phyloP scores from a whole-genome alignment of 768 basidiomycete genomes.

The Hygrophorus pudorinus region DNA sequence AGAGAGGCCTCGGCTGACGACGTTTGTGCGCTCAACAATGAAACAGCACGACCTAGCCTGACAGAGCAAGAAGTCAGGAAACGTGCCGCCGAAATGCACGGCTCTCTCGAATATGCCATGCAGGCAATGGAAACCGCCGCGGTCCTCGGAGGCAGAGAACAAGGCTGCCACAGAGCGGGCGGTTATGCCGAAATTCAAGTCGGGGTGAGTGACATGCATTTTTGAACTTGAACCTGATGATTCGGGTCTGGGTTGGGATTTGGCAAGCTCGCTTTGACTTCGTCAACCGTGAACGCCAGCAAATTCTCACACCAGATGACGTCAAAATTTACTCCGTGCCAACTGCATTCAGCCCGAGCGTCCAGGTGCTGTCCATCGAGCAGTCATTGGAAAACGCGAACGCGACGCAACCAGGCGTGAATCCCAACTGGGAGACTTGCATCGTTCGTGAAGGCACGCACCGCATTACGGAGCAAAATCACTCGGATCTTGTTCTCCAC shows the following conservation, averaged over 20 bases:
- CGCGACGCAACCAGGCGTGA: constrained; percentile 1
- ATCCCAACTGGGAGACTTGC: constrained; percentile 13
- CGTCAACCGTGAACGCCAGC: no score
- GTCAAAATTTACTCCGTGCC: constrained; percentile 10
- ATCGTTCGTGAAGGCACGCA: constrained; percentile 8
- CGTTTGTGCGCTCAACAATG: constrained; percentile 7
- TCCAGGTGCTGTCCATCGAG: constrained; percentile 10
- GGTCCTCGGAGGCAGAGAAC: constrained; percentile 8
- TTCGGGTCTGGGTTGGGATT: constrained; percentile 11
- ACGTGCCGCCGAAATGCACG: constrained; percentile 6
- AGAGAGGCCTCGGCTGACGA: constrained; percentile 4
- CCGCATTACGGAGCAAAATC: constrained; percentile 8
- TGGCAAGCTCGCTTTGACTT: constrained; percentile 9
- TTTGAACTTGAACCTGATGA: constrained; percentile 8
- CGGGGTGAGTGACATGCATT: constrained; percentile 6
- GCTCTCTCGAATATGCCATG: constrained; percentile 7
- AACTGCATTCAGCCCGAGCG: constrained; percentile 8
- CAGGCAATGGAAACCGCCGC: constrained; percentile 4
- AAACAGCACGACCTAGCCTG: constrained; percentile 3
- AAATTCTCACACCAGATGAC: constrained; percentile 11
- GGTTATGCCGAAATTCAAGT: constrained; percentile 8
- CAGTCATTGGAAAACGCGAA: constrained; percentile 1
- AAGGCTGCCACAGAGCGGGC: constrained; percentile 7
- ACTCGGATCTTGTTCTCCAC: constrained; percentile 7
- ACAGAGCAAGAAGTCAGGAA: constrained; percentile 8